Evolutionary conservation across 2,329 filamentous ascomycete species (phyloP).

Genomic region (Botrytis paeoniae): DNA sequence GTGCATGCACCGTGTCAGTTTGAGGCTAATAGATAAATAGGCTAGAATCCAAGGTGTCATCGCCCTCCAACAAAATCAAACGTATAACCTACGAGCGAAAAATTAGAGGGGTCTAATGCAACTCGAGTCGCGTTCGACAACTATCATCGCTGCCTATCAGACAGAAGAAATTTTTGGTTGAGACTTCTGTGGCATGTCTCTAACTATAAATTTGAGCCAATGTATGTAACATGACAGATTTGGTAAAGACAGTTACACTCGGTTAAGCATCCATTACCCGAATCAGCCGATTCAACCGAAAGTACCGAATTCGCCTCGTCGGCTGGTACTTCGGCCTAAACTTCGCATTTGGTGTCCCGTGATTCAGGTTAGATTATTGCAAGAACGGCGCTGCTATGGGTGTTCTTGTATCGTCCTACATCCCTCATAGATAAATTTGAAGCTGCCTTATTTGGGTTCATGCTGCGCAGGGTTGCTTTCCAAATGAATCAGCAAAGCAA

Average conservation of each 20-base stretch:
- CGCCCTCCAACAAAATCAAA: neutral
- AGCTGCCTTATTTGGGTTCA: neutral
- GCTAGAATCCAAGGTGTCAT: neutral
- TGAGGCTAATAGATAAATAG: neutral
- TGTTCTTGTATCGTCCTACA: neutral
- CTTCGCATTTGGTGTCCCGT: neutral
- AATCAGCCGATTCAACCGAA: neutral
- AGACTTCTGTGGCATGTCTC: neutral
- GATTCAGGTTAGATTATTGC: neutral
- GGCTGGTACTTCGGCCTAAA: neutral
- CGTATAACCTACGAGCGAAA: no score
- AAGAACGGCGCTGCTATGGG: neutral
- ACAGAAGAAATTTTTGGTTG: neutral
- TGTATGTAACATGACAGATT: neutral
- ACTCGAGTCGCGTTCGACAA: neutral
- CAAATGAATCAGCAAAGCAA: neutral
- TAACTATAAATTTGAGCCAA: neutral
- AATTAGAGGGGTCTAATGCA: neutral
- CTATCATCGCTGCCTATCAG: neutral
- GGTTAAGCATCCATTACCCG: neutral
- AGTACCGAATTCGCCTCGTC: neutral
- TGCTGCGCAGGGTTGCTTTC: neutral
- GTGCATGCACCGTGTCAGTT: neutral
- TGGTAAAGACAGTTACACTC: neutral
- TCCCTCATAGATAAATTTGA: neutral